Evolutionary conservation across 2,329 filamentous ascomycete genomes (phyloP).

Genomic region (Thelonectria rubi): DNA sequence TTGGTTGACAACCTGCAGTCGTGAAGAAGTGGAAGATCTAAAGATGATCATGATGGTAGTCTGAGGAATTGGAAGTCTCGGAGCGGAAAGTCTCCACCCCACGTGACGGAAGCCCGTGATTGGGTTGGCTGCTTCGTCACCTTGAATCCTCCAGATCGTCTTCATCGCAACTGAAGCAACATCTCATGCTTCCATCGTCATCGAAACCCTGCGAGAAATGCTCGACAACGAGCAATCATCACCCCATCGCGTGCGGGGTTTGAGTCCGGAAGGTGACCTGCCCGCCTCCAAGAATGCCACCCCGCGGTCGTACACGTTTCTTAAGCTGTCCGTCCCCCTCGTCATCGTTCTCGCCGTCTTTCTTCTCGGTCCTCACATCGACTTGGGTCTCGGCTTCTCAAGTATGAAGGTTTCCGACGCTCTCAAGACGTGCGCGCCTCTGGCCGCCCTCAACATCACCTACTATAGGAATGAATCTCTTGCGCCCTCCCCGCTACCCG

Average conservation of each 20-base stretch:
- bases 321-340: slow-evolving; percentile 32
- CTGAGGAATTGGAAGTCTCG: too few species aligned
- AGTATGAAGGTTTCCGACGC: slow-evolving; percentile 33
- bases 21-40: too few species aligned
- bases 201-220: slow-evolving; percentile 12
- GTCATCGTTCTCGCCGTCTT: slow-evolving; percentile 30
- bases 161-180: too few species aligned
- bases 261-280: neutral
- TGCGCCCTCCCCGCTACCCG: slow-evolving; percentile 47
- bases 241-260: slow-evolving; percentile 12
- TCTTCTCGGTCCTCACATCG: slow-evolving; percentile 28
- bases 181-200: neutral
- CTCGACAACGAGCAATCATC: slow-evolving; percentile 6
- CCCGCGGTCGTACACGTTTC: slow-evolving; percentile 25
- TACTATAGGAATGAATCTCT: slow-evolving; percentile 43
- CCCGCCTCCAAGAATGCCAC: slow-evolving; percentile 3
- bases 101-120: slow-evolving; percentile 17
- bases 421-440: slow-evolving; percentile 31
- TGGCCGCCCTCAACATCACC: slow-evolving; percentile 47
- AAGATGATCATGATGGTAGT: neutral
- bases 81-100: neutral
- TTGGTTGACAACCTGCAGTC: too few species aligned
- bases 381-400: slow-evolving; percentile 17
- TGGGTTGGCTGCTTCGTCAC: slow-evolving; percentile 13
- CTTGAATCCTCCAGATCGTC: neutral